Percentiles rank a stretch among this genome's conserved stretches.
Evolutionary conservation across 257 asterid genomes (phyloP).

Genomic region (Ophiorrhiza pumila): DNA sequence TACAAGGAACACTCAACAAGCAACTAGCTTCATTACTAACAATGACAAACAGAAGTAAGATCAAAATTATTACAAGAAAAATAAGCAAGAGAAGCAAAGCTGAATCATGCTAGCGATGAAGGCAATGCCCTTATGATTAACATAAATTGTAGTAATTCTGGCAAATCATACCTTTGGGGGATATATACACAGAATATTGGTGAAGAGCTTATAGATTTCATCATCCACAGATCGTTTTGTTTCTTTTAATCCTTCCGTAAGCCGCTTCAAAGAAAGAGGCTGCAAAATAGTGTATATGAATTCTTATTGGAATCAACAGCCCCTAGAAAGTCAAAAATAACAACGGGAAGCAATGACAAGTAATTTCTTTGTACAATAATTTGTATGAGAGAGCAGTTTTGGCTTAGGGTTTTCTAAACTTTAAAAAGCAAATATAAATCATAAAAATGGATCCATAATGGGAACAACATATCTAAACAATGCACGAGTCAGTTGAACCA

Average conservation of each 20-base stretch:
- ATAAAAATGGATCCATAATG: background rate
- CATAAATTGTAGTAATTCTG: background rate
- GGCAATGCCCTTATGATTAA: background rate
- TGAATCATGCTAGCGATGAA: background rate
- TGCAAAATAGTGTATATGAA: constrained; percentile 35
- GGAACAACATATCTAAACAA: background rate
- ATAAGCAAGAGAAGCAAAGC: background rate
- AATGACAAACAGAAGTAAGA: background rate
- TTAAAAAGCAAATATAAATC: background rate
- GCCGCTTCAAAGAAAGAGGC: constrained; percentile 84
- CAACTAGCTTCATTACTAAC: background rate
- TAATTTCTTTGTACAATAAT: background rate
- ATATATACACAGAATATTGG: constrained; percentile 56
- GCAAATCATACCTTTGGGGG: constrained; percentile 68
- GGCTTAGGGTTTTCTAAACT: background rate
- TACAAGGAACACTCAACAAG: background rate
- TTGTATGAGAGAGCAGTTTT: background rate
- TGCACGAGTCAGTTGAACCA: background rate
- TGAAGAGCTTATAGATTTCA: constrained; percentile 70
- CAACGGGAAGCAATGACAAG: background rate
- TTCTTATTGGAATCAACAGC: constrained; percentile 5
- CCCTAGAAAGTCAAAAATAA: constrained; percentile 5
- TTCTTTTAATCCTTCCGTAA: constrained; percentile 70
- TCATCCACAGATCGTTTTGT: constrained; percentile 59
- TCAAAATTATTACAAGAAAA: background rate